These are phyloP conservation scores for Polysphondylium violaceum DNA, from an alignment of 78 protist genomes.

Conservation along the genomic window DNA sequence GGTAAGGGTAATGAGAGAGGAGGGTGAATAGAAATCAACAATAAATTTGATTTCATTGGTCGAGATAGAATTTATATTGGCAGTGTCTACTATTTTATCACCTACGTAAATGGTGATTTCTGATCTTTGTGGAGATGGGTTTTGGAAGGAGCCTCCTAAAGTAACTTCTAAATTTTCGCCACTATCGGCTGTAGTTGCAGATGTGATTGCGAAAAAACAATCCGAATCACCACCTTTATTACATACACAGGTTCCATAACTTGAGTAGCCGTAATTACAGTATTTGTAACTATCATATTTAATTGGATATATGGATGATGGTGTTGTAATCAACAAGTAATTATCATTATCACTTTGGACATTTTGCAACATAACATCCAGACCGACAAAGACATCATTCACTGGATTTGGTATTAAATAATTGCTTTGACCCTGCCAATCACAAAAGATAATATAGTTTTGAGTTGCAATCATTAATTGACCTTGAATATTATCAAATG, in stretches of 20 bases:
- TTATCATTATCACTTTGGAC: not conserved
- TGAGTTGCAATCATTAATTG: not conserved
- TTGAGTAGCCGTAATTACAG: not conserved
- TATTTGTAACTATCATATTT: not conserved
- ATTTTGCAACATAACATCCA: not conserved
- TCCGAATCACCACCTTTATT: not conserved
- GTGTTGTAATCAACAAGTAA: not conserved
- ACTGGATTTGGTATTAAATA: too few relatives aligned
- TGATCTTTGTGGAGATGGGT: too few relatives aligned
- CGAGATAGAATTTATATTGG: too few relatives aligned
- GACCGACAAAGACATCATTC: not conserved
- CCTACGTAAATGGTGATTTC: too few relatives aligned
- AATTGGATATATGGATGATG: not conserved
- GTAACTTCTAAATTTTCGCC: not conserved
- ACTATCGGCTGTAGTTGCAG: not conserved
- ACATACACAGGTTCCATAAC: not conserved
- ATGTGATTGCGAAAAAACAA: not conserved
- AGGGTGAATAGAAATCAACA: not conserved
- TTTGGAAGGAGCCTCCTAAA: not conserved
- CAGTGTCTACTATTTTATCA: too few relatives aligned
- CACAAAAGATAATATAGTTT: not conserved
- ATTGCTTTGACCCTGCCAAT: not conserved
- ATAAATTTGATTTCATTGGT: not conserved
- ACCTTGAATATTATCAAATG: not conserved
- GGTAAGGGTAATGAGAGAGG: not conserved